Conservation (phyloP, 306 rosid genomes). For the Senna siamea region DNA sequence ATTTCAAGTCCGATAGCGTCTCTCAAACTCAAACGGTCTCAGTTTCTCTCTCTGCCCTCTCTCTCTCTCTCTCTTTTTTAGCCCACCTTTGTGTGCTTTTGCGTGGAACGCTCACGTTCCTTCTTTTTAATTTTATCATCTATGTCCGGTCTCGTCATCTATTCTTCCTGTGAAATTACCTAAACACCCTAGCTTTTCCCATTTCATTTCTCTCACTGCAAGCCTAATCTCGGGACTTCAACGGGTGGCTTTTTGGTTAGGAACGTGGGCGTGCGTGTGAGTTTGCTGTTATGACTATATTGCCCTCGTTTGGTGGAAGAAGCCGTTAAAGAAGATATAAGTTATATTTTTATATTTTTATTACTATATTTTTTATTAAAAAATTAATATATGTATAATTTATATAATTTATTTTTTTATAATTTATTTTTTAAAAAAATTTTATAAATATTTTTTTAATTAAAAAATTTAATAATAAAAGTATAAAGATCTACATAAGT, state of each 20-base stretch:
- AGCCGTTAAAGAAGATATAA: too few species aligned
- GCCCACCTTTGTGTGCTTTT: slow-evolving; percentile 51
- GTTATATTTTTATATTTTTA: too few species aligned
- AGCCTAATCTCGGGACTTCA: slow-evolving; percentile 43
- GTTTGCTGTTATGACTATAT: slow-evolving; percentile 37
- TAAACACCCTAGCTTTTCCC: slow-evolving; percentile 12
- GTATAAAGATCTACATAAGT: too few species aligned
- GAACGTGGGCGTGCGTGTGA: slow-evolving; percentile 58
- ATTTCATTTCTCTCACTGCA: accelerated
- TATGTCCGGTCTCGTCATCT: slow-evolving; percentile 42
- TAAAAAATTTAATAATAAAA: too few species aligned
- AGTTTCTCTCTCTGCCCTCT: slow-evolving; percentile 26
- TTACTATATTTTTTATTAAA: too few species aligned
- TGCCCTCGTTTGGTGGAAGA: slow-evolving; percentile 38
- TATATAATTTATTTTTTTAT: too few species aligned
- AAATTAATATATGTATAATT: too few species aligned
- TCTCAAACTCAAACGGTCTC: slow-evolving; percentile 57
- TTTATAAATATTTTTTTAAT: too few species aligned
- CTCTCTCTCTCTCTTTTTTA: slow-evolving; percentile 29
- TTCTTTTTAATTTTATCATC: slow-evolving; percentile 35
- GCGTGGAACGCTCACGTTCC: slow-evolving; percentile 61
- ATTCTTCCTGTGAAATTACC: slow-evolving; percentile 9
- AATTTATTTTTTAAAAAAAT: too few species aligned
- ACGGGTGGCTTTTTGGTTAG: neutral
- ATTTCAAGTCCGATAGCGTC: slow-evolving; percentile 93